phyloP scores from a whole-genome alignment of 257 asterid genomes.

The Phtheirospermum japonicum region DNA sequence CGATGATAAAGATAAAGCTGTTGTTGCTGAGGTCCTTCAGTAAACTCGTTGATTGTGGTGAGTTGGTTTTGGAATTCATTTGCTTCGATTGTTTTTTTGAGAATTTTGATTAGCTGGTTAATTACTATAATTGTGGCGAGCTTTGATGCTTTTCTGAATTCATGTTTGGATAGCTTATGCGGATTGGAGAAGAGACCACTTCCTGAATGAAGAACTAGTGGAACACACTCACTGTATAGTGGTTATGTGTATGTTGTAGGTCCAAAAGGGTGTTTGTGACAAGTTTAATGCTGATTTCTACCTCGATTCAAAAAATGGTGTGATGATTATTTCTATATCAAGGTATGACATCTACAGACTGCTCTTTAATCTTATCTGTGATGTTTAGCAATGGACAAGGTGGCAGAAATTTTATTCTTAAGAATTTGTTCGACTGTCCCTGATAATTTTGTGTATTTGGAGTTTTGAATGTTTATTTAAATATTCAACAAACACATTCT shows the following conservation, averaged over 20 bases:
- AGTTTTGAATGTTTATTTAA: neutral
- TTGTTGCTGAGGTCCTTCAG: slow-evolving; percentile 28
- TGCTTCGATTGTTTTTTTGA: neutral
- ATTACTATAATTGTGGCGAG: neutral
- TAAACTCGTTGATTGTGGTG: slow-evolving; percentile 32
- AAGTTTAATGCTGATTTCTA: slow-evolving; percentile 81
- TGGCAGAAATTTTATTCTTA: neutral
- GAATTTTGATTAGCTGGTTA: neutral
- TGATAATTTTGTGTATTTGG: neutral
- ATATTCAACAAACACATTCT: neutral
- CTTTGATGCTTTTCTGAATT: no score
- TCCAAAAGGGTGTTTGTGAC: slow-evolving; percentile 86
- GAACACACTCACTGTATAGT: slow-evolving; percentile 21
- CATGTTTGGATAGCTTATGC: neutral
- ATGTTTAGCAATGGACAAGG: neutral
- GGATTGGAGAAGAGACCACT: slow-evolving; percentile 1
- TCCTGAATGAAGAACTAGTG: no score
- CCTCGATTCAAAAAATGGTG: slow-evolving; percentile 99
- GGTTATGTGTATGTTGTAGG: slow-evolving; percentile 46
- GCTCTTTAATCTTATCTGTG: slow-evolving; percentile 21
- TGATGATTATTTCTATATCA: slow-evolving; percentile 92
- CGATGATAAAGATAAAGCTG: slow-evolving; percentile 16
- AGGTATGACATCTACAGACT: slow-evolving; percentile 44
- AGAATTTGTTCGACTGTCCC: neutral
- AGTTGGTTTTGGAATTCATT: slow-evolving; percentile 28